Base-by-base conservation (phyloP, 805 yeast species). In the Monosporozyma solicola region DNA sequence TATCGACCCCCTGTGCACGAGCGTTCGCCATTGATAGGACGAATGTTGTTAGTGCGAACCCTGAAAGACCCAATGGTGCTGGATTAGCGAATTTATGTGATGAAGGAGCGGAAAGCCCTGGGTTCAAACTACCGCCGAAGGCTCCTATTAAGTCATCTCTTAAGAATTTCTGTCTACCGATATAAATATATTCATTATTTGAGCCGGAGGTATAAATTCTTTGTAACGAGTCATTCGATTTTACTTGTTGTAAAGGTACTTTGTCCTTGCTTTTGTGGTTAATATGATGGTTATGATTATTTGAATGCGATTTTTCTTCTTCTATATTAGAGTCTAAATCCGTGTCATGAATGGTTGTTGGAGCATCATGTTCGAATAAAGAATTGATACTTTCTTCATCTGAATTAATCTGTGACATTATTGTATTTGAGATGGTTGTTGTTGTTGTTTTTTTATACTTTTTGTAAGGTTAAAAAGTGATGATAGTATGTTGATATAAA, bases 121-220 rank as follows among this genome's bases (percentile, higher is more conserved):
- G 88, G 58, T 83, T 82, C 64, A 86, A 71, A 20, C 85, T 77
- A 83, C 96, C 96, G 68, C 95, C 96, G 59, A 85, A 85, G 1
- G 91, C 92, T 31, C 69, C 69, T 49, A 72, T 68, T 53, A 85
- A 72, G 50, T 85, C 92, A 51, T 74, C 67, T 59, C 77, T 79
- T 53, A 80, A 74, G 55, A 84, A 88, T 66, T 79, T 82, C 57
- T 85, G 82, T 59, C 81, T 76, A 5, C 96, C 96, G 57, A 88
- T 78, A 57, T 74, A 80, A 53, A 88, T 75, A 64, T 80, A 83
- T 47, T 84, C 84, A 41, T 82, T 82, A 59, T 82, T 84, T 2
- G 66, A 70, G 16, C 77, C 78, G 8, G 69, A 57, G 2, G 72
- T 69, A 53, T 57, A 62, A 25, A 73, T 63, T 48, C 62, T 63